Conservation (phyloP, 495 filamentous ascomycete genomes). For the Penicillium arizonense region DNA sequence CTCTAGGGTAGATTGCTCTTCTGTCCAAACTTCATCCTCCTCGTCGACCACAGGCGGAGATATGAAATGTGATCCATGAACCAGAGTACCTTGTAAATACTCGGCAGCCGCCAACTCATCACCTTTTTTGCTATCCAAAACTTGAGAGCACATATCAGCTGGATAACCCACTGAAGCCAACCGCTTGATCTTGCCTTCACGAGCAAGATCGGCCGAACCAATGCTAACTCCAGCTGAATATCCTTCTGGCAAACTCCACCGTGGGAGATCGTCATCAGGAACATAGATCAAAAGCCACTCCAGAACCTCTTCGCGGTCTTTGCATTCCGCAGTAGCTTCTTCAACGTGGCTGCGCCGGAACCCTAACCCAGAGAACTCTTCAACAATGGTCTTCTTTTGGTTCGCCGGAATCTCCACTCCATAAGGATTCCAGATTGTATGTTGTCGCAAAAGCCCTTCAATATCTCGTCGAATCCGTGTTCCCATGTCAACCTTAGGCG, state of each 20-base stretch:
- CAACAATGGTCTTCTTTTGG: conserved; percentile 60
- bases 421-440: conserved; percentile 85
- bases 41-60: conserved; percentile 18
- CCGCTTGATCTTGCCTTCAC: conserved; percentile 77
- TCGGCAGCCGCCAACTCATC: conserved; percentile 82
- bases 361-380: conserved; percentile 72
- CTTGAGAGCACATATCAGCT: conserved; percentile 72
- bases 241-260: conserved; percentile 84
- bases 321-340: conserved; percentile 83
- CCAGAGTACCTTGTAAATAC: conserved; percentile 68
- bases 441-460: conserved; percentile 71
- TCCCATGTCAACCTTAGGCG: conserved; percentile 92
- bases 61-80: conserved; percentile 28
- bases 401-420: conserved; percentile 57
- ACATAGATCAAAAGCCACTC: conserved; percentile 95
- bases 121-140: conserved; percentile 62
- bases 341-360: conserved; percentile 86
- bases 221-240: conserved; percentile 88
- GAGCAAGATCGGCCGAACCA: conserved; percentile 71
- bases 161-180: conserved; percentile 82
- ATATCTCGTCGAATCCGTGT: conserved; percentile 70
- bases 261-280: conserved; percentile 90
- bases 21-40: conserved; percentile 62
- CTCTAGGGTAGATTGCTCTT: conserved; percentile 76
- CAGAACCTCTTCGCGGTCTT: conserved; percentile 87